Conservation (phyloP, 2,329 filamentous ascomycete genomes). For the Rhynchosporium agropyri region DNA sequence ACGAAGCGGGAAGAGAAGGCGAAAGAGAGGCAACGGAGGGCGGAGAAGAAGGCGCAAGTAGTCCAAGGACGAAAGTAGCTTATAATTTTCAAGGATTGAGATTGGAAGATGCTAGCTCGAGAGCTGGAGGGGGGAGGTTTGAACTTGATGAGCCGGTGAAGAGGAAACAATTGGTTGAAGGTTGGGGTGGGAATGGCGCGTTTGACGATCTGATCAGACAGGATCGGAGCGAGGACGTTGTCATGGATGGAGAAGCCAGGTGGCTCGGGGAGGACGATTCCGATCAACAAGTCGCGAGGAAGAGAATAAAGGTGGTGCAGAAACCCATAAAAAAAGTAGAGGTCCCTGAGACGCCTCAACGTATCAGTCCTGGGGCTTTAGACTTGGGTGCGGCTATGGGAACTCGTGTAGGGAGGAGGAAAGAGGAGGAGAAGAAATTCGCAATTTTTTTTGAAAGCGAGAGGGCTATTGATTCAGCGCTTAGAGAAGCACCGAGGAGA, state of each 20-base stretch:
- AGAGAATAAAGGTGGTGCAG: conserved; percentile 32
- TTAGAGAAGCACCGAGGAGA: conserved; percentile 25
- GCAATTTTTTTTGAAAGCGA: conserved; percentile 26
- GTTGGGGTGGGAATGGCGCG: not conserved
- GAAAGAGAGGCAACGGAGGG: not conserved
- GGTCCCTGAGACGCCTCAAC: conserved; percentile 38
- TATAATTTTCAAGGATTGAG: conserved; percentile 40
- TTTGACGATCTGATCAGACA: not conserved
- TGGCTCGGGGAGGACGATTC: conserved; percentile 2
- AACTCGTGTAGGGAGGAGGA: not conserved
- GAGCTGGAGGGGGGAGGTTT: conserved; percentile 27
- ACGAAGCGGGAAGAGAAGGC: not conserved
- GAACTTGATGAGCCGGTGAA: conserved; percentile 25
- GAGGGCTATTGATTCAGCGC: conserved; percentile 24
- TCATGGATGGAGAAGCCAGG: conserved; percentile 6
- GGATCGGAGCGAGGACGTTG: not conserved
- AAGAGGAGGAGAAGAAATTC: conserved; percentile 26
- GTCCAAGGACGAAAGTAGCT: conserved; percentile 40
- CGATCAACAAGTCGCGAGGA: conserved; percentile 32
- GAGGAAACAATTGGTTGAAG: not conserved
- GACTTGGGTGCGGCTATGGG: too few species aligned
- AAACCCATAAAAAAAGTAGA: conserved; percentile 26
- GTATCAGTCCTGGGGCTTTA: not conserved
- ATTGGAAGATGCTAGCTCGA: conserved; percentile 30
- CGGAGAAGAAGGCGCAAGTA: conserved; percentile 25